Conservation (phyloP, 2,329 filamentous ascomycete species). For the Dichotomopilus funicola region DNA sequence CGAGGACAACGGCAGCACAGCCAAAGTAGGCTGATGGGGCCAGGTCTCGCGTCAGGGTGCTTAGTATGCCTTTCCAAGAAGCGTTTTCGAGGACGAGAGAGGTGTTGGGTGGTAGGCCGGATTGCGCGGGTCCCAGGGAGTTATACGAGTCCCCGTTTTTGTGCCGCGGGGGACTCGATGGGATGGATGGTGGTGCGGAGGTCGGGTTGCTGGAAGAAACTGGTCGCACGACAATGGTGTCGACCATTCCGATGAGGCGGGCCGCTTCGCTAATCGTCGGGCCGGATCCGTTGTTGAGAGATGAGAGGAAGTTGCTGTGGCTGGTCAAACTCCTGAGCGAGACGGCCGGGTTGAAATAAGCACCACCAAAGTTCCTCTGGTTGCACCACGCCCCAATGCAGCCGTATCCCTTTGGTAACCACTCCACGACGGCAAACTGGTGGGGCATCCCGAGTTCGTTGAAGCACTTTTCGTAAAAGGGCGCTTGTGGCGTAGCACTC, state of each 20-base stretch:
- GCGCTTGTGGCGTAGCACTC: slow-evolving; percentile 61
- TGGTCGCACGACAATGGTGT: slow-evolving; percentile 66
- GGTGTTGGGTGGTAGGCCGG: slow-evolving; percentile 41
- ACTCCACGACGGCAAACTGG: slow-evolving; percentile 68
- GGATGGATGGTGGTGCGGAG: slow-evolving; percentile 41
- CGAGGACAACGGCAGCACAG: slow-evolving; percentile 68
- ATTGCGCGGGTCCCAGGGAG: slow-evolving; percentile 20
- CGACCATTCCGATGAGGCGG: slow-evolving; percentile 70
- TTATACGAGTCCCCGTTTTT: slow-evolving; percentile 25
- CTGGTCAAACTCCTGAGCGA: slow-evolving; percentile 55
- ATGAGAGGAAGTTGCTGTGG: slow-evolving; percentile 44
- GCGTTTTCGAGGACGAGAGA: slow-evolving; percentile 72
- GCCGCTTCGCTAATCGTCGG: slow-evolving; percentile 67
- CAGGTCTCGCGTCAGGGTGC: slow-evolving; percentile 72
- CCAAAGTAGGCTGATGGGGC: slow-evolving; percentile 75
- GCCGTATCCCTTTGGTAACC: slow-evolving; percentile 55
- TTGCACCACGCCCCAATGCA: slow-evolving; percentile 67
- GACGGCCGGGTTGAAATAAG: slow-evolving; percentile 70
- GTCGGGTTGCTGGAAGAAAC: slow-evolving; percentile 37
- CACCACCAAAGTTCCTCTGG: slow-evolving; percentile 72
- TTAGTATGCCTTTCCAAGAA: slow-evolving; percentile 77
- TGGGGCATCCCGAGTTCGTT: slow-evolving; percentile 82
- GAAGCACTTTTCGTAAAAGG: slow-evolving; percentile 81
- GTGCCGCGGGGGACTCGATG: slow-evolving; percentile 41
- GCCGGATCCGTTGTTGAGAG: slow-evolving; percentile 43